Evolutionary conservation across 257 asterid genomes (phyloP), one percentile per base, ranked within the genome.

Genomic region (Ehretia macrophylla): DNA sequence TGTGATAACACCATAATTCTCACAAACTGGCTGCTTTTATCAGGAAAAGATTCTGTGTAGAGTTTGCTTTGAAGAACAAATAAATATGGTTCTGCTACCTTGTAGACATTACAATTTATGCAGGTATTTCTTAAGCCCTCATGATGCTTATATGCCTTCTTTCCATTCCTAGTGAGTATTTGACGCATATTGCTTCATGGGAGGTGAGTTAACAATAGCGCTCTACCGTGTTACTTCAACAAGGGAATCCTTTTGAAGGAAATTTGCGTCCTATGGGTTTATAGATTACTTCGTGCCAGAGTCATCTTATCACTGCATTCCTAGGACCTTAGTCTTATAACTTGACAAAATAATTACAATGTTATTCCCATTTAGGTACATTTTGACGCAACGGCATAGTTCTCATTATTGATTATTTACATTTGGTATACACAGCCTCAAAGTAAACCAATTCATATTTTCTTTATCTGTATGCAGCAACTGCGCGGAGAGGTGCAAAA

Each of bases 31-130:
- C 17, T 4, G 12, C 42, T 67, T 20, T 62, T 62, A 42, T 61
- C 85, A 88, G 98, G 96, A 92, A 75, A 92, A 84, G 65, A 78
- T 92, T 44, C 87, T 92, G 21, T 92, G 98, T 57, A 83, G 96
- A 56, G 79, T 92, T 73, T 88, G 99, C 79, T 92, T 88, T n/a
- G 97, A 86, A 47, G 88, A 81, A 61, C 87, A 86, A 44, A 86
- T 86, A 81, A 87, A 77, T 20, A 77, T 84, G 4, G 94, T 92
- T 51, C 83, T 92, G 60, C 96, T 92, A 46, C 99, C 99, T 38
- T 92, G 96, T 65, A 81, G 97, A 73, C 99, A 88, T 68, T 86
- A 88, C 63, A 80, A 83, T 51, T 88, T 92, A 47, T 92, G 97
- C 99, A 83, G 99, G 99, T 92, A 84, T 22, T 50, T 14, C 44